Evolutionary conservation across 768 basidiomycete species (phyloP).

Genomic region (Mycena albidolilacea): DNA sequence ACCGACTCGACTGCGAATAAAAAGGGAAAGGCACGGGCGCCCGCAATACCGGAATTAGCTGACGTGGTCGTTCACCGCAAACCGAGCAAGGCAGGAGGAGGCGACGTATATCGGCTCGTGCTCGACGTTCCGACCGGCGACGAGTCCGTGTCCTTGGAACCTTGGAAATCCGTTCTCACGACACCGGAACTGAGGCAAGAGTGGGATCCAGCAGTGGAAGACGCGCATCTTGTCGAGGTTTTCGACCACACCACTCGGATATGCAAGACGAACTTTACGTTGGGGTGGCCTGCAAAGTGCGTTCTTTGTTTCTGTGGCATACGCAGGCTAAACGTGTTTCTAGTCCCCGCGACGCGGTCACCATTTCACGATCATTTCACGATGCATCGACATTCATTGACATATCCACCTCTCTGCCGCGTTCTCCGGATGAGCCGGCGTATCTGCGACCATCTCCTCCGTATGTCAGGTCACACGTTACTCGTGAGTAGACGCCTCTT

Average conservation of each 20-base stretch:
- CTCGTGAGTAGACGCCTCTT: conserved; percentile 61
- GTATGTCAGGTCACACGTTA: conserved; percentile 90
- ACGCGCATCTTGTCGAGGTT: conserved; percentile 85
- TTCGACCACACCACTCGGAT: conserved; percentile 90
- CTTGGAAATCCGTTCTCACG: conserved; percentile 85
- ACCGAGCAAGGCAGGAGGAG: conserved; percentile 75
- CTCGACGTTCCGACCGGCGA: conserved; percentile 82
- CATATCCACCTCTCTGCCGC: conserved; percentile 94
- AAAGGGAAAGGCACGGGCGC: conserved; percentile 74
- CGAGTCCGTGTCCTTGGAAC: conserved; percentile 75
- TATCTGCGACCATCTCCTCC: conserved; percentile 94
- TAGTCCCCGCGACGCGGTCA: conserved; percentile 94
- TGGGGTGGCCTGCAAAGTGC: conserved; percentile 98
- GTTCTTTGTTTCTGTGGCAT: conserved; percentile 49
- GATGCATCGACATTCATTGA: conserved; percentile 89
- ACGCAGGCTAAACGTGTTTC: conserved; percentile 30
- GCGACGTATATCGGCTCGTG: conserved; percentile 85
- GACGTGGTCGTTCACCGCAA: conserved; percentile 88
- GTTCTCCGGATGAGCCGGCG: conserved; percentile 90
- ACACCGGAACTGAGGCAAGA: conserved; percentile 92
- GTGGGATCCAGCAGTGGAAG: conserved; percentile 96
- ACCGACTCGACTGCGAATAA: conserved; percentile 56
- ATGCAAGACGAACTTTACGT: conserved; percentile 89
- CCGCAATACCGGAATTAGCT: conserved; percentile 69
- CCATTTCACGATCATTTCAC: conserved; percentile 88